These are phyloP conservation scores for Septoria linicola DNA, from an alignment of 2,329 filamentous ascomycete species.

Conservation along the genomic window DNA sequence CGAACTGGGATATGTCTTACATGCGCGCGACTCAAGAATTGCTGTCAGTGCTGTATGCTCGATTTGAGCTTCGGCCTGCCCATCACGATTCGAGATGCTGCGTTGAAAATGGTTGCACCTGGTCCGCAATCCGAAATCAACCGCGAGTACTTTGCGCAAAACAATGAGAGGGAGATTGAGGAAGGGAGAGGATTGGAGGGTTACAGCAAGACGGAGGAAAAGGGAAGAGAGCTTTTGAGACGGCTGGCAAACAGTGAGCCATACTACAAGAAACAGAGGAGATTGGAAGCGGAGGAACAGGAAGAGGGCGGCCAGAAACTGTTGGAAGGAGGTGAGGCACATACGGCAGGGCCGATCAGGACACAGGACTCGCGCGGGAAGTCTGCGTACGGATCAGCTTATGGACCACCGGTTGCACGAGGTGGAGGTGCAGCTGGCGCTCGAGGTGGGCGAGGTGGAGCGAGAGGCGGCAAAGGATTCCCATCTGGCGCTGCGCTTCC, in stretches of 20 bases:
- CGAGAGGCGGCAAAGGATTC: slow-evolving; percentile 58
- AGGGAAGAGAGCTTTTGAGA: slow-evolving; percentile 82
- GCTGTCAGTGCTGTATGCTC: slow-evolving; percentile 98
- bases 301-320: slow-evolving; percentile 43
- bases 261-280: slow-evolving; percentile 85
- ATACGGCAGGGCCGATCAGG: slow-evolving; percentile 69
- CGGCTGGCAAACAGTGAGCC: slow-evolving; percentile 88
- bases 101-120: slow-evolving; percentile 94
- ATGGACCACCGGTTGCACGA: slow-evolving; percentile 22
- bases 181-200: slow-evolving; percentile 85
- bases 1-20: slow-evolving; percentile 94
- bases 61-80: slow-evolving; percentile 94
- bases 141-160: slow-evolving; percentile 94
- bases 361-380: slow-evolving; percentile 58
- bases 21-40: slow-evolving; percentile 96
- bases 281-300: slow-evolving; percentile 53
- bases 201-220: slow-evolving; percentile 96
- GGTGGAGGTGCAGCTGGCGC: slow-evolving; percentile 20
- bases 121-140: slow-evolving; percentile 92
- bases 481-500: slow-evolving; percentile 71
- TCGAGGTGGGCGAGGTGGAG: slow-evolving; percentile 42
- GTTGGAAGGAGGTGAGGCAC: slow-evolving; percentile 42
- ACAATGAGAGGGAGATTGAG: slow-evolving; percentile 93
- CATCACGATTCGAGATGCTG: slow-evolving; percentile 91
- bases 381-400: slow-evolving; percentile 36